A percentile compares a stretch with the other conserved stretches of the same genome.
Conservation (phyloP, 345 rosid species). For the Corchorus capsularis region DNA sequence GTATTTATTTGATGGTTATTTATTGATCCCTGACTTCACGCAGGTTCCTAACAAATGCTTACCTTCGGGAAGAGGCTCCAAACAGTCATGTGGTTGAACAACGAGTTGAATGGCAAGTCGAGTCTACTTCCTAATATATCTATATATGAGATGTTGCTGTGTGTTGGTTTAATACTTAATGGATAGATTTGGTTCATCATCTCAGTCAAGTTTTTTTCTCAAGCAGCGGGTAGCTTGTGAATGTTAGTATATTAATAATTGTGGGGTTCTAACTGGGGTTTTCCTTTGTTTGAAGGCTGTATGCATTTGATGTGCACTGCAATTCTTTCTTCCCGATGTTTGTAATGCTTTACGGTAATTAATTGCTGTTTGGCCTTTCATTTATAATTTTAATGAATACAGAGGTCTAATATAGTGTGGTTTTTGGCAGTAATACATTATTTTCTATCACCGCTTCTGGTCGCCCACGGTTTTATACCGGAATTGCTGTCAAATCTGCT, state of each 20-base stretch:
- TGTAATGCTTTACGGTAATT: constrained; percentile 84
- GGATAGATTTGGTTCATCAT: constrained; percentile 3
- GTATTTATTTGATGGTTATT: constrained; percentile 4
- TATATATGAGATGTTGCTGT: background rate
- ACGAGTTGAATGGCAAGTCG: constrained; percentile 94
- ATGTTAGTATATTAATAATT: constrained; percentile 9
- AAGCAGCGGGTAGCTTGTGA: background rate
- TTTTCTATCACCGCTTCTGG: constrained; percentile 84
- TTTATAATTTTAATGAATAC: constrained; percentile 5
- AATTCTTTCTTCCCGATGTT: constrained; percentile 99
- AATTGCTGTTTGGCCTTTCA: background rate
- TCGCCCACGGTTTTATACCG: constrained; percentile 91
- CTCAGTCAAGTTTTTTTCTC: constrained; percentile 3
- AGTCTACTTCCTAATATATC: constrained; percentile 17
- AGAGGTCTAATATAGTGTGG: constrained; percentile 10
- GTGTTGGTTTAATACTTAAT: background rate
- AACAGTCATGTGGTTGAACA: constrained; percentile 99
- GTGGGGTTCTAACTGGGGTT: constrained; percentile 23
- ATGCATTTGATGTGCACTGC: constrained; percentile 99
- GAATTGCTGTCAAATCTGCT: constrained; percentile 82
- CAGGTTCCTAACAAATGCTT: constrained; percentile 93
- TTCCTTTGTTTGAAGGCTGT: constrained; percentile 63
- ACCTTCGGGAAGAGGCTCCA: constrained; percentile 96
- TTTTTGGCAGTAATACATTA: constrained; percentile 81
- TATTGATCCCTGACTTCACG: constrained; percentile 19